Conservation (phyloP, 1,139 yeast species). For the Suhomyces ambrosiae region DNA sequence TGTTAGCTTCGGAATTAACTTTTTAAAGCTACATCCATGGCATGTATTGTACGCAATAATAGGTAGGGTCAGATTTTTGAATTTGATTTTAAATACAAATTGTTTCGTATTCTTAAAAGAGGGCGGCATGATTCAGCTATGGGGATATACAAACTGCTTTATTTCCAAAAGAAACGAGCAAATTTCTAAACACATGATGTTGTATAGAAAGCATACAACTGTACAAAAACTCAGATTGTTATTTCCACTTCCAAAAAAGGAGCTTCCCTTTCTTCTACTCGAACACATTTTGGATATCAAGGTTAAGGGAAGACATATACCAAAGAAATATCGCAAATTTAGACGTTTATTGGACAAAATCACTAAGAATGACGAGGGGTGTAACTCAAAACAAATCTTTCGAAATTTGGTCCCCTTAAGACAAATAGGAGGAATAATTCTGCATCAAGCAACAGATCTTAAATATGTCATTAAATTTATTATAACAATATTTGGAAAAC, state of each 20-base stretch:
- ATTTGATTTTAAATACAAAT: slow-evolving; percentile 31
- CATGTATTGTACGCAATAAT: slow-evolving; percentile 30
- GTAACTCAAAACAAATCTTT: slow-evolving; percentile 29
- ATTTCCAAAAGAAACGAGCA: slow-evolving; percentile 1
- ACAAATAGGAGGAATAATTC: slow-evolving; percentile 13
- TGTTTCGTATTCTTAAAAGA: slow-evolving; percentile 23
- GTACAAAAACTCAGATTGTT: not conserved
- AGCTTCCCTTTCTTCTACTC: not conserved
- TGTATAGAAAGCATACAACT: slow-evolving; percentile 8
- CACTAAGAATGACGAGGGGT: slow-evolving; percentile 26
- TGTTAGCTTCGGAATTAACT: slow-evolving; percentile 29
- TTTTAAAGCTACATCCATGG: slow-evolving; percentile 42
- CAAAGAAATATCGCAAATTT: slow-evolving; percentile 26
- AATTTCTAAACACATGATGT: slow-evolving; percentile 15
- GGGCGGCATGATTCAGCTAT: slow-evolving; percentile 31
- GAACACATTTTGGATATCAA: slow-evolving; percentile 2
- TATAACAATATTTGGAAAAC: slow-evolving; percentile 41
- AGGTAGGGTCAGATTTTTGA: slow-evolving; percentile 34
- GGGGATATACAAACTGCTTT: slow-evolving; percentile 29
- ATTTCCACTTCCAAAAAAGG: not conserved
- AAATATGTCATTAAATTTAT: slow-evolving; percentile 42
- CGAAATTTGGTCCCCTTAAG: slow-evolving; percentile 22
- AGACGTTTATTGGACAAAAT: slow-evolving; percentile 19
- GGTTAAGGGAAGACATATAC: slow-evolving; percentile 15
- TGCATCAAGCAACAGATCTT: slow-evolving; percentile 26